Evolutionary conservation across 495 filamentous ascomycete genomes (phyloP).

Genomic region (Margaritispora aquatica): DNA sequence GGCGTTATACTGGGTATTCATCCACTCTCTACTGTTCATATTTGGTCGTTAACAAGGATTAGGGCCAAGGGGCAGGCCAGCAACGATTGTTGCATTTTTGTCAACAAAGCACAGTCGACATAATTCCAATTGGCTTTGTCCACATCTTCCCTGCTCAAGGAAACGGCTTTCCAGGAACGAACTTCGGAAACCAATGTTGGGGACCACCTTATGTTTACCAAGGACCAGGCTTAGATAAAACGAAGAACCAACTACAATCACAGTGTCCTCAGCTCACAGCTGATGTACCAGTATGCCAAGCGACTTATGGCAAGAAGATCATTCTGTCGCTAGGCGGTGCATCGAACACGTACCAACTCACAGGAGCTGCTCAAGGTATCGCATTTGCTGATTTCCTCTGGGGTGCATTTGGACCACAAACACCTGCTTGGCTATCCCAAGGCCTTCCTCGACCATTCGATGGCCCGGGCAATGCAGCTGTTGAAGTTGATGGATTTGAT

Average conservation of each 20-base stretch:
- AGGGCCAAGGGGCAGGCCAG: slow-evolving; percentile 42
- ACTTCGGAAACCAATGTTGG: slow-evolving; percentile 64
- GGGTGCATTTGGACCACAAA: slow-evolving; percentile 48
- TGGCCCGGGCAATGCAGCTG: slow-evolving; percentile 8
- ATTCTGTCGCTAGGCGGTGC: slow-evolving; percentile 56
- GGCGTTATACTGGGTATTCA: slow-evolving; percentile 42
- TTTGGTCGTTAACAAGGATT: neutral
- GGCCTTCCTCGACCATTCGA: slow-evolving; percentile 35
- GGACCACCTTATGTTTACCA: slow-evolving; percentile 26
- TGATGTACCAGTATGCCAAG: slow-evolving; percentile 44
- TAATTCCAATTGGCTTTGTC: slow-evolving; percentile 62
- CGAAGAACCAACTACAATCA: slow-evolving; percentile 24
- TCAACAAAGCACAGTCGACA: slow-evolving; percentile 51
- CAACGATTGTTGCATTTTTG: slow-evolving; percentile 49
- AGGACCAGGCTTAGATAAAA: slow-evolving; percentile 26
- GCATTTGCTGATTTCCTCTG: slow-evolving; percentile 56
- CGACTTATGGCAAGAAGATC: slow-evolving; percentile 50
- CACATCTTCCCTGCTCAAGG: slow-evolving; percentile 53
- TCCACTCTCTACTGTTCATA: neutral
- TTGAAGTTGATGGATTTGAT: slow-evolving; percentile 50
- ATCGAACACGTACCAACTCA: slow-evolving; percentile 24
- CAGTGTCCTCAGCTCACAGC: slow-evolving; percentile 28
- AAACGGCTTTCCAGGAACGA: slow-evolving; percentile 50
- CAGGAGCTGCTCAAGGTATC: slow-evolving; percentile 39
- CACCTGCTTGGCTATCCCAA: slow-evolving; percentile 27